These are phyloP conservation scores for Anacardium occidentale DNA, from an alignment of 345 rosid species.

Conservation along the genomic window DNA sequence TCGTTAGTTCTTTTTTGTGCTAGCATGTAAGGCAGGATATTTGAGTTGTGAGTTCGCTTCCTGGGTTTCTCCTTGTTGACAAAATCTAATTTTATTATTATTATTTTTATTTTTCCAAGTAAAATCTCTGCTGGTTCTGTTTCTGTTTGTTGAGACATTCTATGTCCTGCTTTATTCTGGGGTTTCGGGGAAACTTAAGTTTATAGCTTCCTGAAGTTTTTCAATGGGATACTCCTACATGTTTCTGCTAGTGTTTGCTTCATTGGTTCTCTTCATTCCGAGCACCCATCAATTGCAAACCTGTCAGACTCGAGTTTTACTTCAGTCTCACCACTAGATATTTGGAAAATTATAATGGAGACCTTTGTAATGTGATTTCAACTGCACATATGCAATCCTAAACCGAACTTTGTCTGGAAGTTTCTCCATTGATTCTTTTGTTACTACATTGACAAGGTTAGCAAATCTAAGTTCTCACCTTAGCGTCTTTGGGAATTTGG, in stretches of 20 bases:
- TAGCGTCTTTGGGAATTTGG: conserved; percentile 90
- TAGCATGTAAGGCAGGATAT: conserved; percentile 8
- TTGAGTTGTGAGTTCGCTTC: conserved; percentile 4
- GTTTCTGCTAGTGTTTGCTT: conserved; percentile 38
- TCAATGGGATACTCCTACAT: conserved; percentile 38
- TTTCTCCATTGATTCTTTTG: conserved; percentile 81
- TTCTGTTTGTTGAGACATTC: conserved; percentile 16
- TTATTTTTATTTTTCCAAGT: conserved; percentile 4
- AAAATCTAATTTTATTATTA: neutral
- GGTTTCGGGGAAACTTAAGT: conserved; percentile 21
- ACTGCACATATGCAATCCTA: conserved; percentile 55
- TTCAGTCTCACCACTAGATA: conserved; percentile 61
- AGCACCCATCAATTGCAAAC: conserved; percentile 53
- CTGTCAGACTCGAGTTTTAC: conserved; percentile 60
- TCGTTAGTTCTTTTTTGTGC: neutral
- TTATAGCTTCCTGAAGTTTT: conserved; percentile 27
- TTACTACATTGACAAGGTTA: conserved; percentile 81
- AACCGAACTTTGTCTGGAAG: conserved; percentile 59
- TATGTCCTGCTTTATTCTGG: conserved; percentile 19
- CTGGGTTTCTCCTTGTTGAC: neutral
- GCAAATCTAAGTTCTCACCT: conserved; percentile 69
- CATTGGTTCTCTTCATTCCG: conserved; percentile 39
- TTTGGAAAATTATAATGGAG: conserved; percentile 61
- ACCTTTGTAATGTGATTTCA: conserved; percentile 61
- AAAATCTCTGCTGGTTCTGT: conserved; percentile 22